Percentiles rank a stretch among this genome's conserved stretches.
Conservation (phyloP, 139 green algal genomes). For the Coccomyxa sp. region DNA sequence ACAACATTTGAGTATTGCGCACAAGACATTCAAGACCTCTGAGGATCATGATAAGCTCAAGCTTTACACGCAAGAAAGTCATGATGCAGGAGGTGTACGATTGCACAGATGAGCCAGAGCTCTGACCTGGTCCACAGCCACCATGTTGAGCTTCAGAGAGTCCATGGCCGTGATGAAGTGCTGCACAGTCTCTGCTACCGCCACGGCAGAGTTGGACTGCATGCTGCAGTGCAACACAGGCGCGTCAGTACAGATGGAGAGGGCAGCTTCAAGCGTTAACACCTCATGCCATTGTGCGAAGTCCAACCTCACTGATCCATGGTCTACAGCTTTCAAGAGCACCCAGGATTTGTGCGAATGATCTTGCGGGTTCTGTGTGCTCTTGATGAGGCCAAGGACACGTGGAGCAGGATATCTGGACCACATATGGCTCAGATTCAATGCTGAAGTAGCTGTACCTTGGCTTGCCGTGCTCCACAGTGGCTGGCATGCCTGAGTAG, state of each 20-base stretch:
- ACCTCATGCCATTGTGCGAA: too few species aligned
- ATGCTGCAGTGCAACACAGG: not conserved
- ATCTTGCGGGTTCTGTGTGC: too few species aligned
- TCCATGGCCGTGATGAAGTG: conserved; percentile 97
- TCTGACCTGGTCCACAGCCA: conserved; percentile 84
- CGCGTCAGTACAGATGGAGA: not conserved
- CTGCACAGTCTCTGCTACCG: conserved; percentile 81
- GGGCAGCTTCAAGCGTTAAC: not conserved
- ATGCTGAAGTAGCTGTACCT: not conserved
- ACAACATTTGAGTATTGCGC: too few species aligned
- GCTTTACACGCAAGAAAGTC: too few species aligned
- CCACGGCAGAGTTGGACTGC: conserved; percentile 27
- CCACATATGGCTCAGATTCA: not conserved
- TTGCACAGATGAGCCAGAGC: too few species aligned
- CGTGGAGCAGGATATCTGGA: too few species aligned
- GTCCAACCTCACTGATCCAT: too few species aligned
- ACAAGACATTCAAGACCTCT: too few species aligned
- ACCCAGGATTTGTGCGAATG: too few species aligned
- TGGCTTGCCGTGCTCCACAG: conserved; percentile 65
- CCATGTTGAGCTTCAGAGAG: conserved; percentile 86
- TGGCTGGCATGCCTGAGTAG: conserved; percentile 77
- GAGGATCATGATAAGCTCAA: too few species aligned
- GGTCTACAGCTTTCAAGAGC: too few species aligned
- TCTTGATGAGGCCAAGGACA: too few species aligned
- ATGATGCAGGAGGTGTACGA: not conserved